Conservation (phyloP, 345 rosid species). For the Camelina laxa region DNA sequence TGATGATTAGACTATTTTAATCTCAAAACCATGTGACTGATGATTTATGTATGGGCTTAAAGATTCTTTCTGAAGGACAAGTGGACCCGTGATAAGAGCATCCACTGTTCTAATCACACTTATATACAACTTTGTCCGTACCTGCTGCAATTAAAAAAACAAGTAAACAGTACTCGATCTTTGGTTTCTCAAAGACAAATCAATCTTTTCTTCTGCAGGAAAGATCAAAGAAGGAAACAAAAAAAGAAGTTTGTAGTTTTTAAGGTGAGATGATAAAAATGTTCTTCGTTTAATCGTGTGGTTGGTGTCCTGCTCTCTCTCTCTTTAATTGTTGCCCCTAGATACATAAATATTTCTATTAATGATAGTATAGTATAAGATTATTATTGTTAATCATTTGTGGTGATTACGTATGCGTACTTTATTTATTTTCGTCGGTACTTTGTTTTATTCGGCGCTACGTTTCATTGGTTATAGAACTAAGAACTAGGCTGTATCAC, state of each 20-base stretch:
- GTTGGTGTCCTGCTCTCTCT: constrained; percentile 15
- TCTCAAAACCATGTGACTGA: constrained; percentile 23
- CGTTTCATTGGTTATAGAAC: constrained; percentile 21
- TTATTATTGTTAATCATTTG: constrained; percentile 15
- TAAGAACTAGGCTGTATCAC: constrained; percentile 14
- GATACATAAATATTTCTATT: neutral
- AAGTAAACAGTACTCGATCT: neutral
- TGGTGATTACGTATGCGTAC: constrained; percentile 38
- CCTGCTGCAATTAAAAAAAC: neutral
- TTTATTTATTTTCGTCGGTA: neutral
- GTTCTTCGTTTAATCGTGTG: constrained; percentile 26
- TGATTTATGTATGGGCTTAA: constrained; percentile 11
- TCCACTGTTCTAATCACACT: constrained; percentile 37
- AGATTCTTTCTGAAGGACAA: constrained; percentile 28
- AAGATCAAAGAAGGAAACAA: constrained; percentile 1
- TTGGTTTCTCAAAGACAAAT: constrained; percentile 34
- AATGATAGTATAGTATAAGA: neutral
- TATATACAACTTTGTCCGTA: constrained; percentile 16
- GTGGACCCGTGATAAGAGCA: constrained; percentile 46
- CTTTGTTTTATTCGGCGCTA: neutral
- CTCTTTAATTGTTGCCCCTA: neutral
- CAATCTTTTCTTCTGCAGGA: constrained; percentile 30
- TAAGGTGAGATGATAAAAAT: constrained; percentile 17
- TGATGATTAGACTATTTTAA: constrained; percentile 23
- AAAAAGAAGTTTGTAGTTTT: constrained; percentile 8